These are phyloP conservation scores for Yamagishiella unicocca DNA, from an alignment of 139 green algal species.

Conservation along the genomic window DNA sequence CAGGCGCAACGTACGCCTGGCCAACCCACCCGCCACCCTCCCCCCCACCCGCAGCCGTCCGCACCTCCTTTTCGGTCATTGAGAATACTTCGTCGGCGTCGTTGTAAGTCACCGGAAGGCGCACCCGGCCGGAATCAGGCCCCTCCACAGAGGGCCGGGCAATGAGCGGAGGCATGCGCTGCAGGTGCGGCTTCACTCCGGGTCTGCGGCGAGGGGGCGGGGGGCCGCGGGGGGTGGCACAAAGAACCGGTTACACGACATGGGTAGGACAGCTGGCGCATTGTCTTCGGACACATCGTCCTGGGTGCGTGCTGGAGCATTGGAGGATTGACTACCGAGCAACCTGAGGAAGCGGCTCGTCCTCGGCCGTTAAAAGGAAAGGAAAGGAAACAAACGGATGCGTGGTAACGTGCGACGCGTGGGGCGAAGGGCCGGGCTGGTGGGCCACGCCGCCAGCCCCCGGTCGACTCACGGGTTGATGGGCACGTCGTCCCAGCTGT, in stretches of 20 bases:
- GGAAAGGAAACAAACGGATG: no score
- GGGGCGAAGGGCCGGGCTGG: not conserved
- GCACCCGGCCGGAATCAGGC: not conserved
- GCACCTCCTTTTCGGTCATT: slow-evolving; percentile 7
- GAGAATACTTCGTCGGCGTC: slow-evolving; percentile 3
- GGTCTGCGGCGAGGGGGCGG: not conserved
- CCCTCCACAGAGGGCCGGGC: not conserved
- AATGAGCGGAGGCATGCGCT: slow-evolving; percentile 11
- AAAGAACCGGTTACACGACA: no score
- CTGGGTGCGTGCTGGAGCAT: no score
- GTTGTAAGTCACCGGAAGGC: slow-evolving; percentile 3
- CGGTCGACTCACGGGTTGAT: not conserved
- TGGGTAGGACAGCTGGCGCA: no score
- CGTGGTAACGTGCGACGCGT: no score
- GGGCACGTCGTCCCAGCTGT: slow-evolving; percentile 24
- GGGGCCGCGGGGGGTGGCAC: no score
- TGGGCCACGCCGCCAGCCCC: not conserved
- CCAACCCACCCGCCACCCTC: no score
- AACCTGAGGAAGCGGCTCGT: no score
- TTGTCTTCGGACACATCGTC: no score
- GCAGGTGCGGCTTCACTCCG: not conserved
- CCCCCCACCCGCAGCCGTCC: not conserved
- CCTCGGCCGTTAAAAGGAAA: no score
- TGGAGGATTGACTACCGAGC: no score
- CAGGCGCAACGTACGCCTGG: no score